Base-by-base conservation (phyloP, 78 protist species). In the Isochrysis galbana region DNA sequence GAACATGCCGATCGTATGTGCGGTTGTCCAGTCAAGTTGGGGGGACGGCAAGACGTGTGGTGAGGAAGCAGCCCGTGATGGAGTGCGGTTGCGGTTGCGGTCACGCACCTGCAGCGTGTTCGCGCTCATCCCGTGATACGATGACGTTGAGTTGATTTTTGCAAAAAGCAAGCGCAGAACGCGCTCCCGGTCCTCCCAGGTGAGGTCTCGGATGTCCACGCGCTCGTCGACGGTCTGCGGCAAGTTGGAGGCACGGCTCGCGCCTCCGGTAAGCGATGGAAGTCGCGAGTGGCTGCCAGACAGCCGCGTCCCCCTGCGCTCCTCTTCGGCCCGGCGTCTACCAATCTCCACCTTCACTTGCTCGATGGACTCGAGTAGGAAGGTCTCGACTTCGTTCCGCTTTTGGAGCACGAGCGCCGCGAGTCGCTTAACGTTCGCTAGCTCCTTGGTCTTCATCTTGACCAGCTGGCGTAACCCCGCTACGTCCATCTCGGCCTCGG, bases 111-210 rank as follows among this genome's bases (percentile, higher is more conserved):
- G 32, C 10, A 69, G 78, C 78, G 21, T 17, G 78, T 69, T n/a
- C 38, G 78, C 42, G n/a, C 54, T 45, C 87, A 78, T 42, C 17
- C 2, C 38, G 39, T 78, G 87, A 21, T 41, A 10, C 34, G 87
- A 47, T 21, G 45, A 5, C 44, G 44, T 5, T 45, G 42, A n/a
- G 89, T 83, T 83, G 89, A 83, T 83, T 42, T 83, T 83, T 4
- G 89, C 89, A n/a, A 83, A 83, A 29, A 83, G 89, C 69, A 83
- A 19, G 34, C 89, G 89, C 89, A 83, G 89, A 54, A 83, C 89
- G 70, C 67, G 54, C 67, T 83, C 89, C 19, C 67, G 54, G 45
- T 83, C 89, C 21, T 46, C 67, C 89, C 89, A 83, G 21, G 54
- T 46, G 44, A 83, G 41, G 23, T 83, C 70, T 0, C 39, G 32